A percentile compares a stretch with the other conserved stretches of the same genome.
Conservation (phyloP, 345 rosid genomes). For the Salix arbutifolia region DNA sequence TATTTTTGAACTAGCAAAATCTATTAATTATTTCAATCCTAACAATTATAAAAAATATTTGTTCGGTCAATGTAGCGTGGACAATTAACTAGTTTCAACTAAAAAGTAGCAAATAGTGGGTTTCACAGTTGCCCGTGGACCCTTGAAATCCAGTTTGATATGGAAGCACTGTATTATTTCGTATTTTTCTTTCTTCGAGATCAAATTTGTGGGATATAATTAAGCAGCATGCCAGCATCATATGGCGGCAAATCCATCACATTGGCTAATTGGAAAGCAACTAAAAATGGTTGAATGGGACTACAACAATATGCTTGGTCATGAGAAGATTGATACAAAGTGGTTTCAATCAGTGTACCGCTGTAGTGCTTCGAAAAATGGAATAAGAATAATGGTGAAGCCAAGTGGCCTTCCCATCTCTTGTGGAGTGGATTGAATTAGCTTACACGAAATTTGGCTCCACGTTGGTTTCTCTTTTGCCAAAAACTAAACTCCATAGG, state of each 20-base stretch:
- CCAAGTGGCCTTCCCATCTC: slow-evolving; percentile 8
- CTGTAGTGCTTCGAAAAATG: not conserved
- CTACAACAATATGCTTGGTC: not conserved
- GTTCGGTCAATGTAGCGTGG: too few species aligned
- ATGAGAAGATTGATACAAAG: not conserved
- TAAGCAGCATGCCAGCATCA: not conserved
- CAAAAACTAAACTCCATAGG: not conserved
- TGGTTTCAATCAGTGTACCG: slow-evolving; percentile 2
- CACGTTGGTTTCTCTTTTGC: not conserved
- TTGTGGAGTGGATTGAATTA: not conserved
- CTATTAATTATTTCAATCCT: too few species aligned
- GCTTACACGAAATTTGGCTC: not conserved
- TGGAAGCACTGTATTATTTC: too few species aligned
- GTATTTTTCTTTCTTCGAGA: too few species aligned
- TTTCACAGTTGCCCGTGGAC: too few species aligned
- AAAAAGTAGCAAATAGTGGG: too few species aligned
- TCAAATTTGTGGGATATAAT: not conserved
- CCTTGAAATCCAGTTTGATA: too few species aligned
- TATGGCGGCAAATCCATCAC: not conserved
- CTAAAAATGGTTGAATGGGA: not conserved
- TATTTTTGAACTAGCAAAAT: too few species aligned
- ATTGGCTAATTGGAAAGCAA: not conserved
- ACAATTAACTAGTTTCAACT: too few species aligned
- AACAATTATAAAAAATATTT: too few species aligned
- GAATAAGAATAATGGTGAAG: slow-evolving; percentile 16